phyloP scores from a whole-genome alignment of 345 rosid genomes.

The Carallia pectinifolia region DNA sequence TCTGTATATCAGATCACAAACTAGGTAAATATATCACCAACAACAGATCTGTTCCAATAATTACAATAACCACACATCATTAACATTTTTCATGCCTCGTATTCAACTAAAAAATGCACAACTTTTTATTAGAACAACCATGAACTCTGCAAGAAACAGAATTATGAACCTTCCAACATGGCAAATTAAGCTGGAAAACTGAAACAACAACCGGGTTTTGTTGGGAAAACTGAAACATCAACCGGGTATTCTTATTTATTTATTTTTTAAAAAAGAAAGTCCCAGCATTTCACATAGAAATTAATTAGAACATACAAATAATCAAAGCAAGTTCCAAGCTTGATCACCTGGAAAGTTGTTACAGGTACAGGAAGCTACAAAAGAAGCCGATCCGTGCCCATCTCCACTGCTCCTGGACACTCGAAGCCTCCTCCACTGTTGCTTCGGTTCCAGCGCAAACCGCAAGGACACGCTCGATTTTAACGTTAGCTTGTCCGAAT shows the following conservation, averaged over 20 bases:
- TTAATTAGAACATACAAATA: background rate
- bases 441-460: slow-evolving; percentile 32
- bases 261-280: too few relatives aligned
- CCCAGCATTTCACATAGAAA: background rate
- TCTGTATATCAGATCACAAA: too few relatives aligned
- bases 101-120: too few relatives aligned
- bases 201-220: too few relatives aligned
- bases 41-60: too few relatives aligned
- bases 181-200: too few relatives aligned
- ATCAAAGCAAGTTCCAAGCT: background rate
- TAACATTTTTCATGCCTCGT: too few relatives aligned
- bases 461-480: slow-evolving; percentile 31
- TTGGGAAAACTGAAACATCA: too few relatives aligned
- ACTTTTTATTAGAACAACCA: background rate
- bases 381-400: slow-evolving; percentile 18
- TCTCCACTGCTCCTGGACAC: slow-evolving; percentile 26
- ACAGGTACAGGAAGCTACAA: slow-evolving; percentile 44
- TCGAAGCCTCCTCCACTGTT: slow-evolving; percentile 27
- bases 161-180: background rate
- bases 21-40: too few relatives aligned
- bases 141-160: background rate
- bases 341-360: slow-evolving; percentile 55
- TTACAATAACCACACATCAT: too few relatives aligned
- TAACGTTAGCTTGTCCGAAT: slow-evolving; percentile 28
- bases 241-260: too few relatives aligned